Evolutionary conservation across 352 stramenopile genomes (phyloP).

Genomic region (Globisporangium nunn): DNA sequence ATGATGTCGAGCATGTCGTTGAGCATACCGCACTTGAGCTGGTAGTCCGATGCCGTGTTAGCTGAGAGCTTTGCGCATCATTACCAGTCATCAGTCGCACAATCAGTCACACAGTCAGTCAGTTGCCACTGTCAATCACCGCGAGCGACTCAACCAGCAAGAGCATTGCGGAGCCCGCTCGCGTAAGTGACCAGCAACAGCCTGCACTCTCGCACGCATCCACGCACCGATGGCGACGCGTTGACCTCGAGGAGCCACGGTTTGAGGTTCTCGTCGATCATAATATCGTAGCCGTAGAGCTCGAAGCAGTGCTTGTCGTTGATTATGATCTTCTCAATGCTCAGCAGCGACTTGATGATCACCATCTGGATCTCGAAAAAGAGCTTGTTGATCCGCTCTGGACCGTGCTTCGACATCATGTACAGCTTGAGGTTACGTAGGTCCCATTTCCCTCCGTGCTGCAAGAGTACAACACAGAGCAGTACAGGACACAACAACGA

Average conservation of each 20-base stretch:
- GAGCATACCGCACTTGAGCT: slow-evolving; percentile 92
- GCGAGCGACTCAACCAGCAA: too few species aligned
- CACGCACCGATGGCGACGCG: slow-evolving; percentile 80
- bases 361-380: slow-evolving; percentile 90
- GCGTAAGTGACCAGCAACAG: not conserved
- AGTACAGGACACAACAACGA: not conserved
- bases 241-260: slow-evolving; percentile 93
- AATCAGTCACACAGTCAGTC: not conserved
- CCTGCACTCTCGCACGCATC: not conserved
- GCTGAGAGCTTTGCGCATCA: slow-evolving; percentile 61
- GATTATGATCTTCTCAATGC: slow-evolving; percentile 92
- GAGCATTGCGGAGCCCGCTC: not conserved
- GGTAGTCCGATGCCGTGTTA: slow-evolving; percentile 88
- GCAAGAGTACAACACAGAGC: not conserved
- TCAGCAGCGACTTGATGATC: slow-evolving; percentile 81
- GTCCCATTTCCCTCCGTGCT: slow-evolving; percentile 90
- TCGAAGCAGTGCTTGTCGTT: slow-evolving; percentile 96
- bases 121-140: not conserved
- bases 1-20: slow-evolving; percentile 94
- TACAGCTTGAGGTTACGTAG: slow-evolving; percentile 88
- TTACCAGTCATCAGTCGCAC: not conserved
- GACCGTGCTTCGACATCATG: slow-evolving; percentile 87
- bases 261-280: slow-evolving; percentile 90
- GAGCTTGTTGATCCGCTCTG: slow-evolving; percentile 71
- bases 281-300: slow-evolving; percentile 91